These are phyloP conservation scores for Ceratobasidium papillatum DNA, from an alignment of 1,284 basidiomycete genomes.

Conservation along the genomic window DNA sequence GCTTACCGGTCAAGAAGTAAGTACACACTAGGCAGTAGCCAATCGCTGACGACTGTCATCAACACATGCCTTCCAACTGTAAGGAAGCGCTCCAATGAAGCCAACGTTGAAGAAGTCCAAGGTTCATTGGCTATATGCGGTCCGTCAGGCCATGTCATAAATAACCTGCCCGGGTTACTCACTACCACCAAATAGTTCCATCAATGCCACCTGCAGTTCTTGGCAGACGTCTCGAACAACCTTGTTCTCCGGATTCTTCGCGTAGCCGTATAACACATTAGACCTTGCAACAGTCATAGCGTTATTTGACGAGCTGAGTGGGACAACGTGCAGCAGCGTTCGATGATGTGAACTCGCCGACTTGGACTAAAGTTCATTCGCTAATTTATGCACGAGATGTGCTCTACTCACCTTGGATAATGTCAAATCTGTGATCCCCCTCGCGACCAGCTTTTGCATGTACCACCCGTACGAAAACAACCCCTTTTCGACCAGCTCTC, in stretches of 20 bases:
- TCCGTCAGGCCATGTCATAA: constrained; percentile 47
- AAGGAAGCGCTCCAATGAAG: constrained; percentile 31
- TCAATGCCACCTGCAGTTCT: constrained; percentile 70
- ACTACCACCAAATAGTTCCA: constrained; percentile 72
- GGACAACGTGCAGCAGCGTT: constrained; percentile 41
- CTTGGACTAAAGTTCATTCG: background rate
- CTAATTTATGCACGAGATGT: background rate
- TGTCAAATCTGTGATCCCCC: constrained; percentile 63
- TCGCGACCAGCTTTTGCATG: constrained; percentile 83
- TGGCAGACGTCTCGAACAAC: constrained; percentile 72
- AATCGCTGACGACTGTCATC: constrained; percentile 29
- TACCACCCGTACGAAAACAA: constrained; percentile 88
- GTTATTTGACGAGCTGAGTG: constrained; percentile 37
- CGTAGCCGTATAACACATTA: constrained; percentile 9
- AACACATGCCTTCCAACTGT: constrained; percentile 16
- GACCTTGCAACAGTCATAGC: constrained; percentile 20
- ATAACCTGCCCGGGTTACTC: constrained; percentile 1
- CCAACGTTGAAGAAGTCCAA: constrained; percentile 18
- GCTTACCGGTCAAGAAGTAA: constrained; percentile 14
- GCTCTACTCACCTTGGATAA: constrained; percentile 14
- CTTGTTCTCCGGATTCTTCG: constrained; percentile 1
- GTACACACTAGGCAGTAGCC: constrained; percentile 21
- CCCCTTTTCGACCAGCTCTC: constrained; percentile 77
- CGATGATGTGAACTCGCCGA: constrained; percentile 40
- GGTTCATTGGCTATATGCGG: constrained; percentile 54